phyloP scores from a whole-genome alignment of 257 asterid genomes.

The Gardenia jasminoides region DNA sequence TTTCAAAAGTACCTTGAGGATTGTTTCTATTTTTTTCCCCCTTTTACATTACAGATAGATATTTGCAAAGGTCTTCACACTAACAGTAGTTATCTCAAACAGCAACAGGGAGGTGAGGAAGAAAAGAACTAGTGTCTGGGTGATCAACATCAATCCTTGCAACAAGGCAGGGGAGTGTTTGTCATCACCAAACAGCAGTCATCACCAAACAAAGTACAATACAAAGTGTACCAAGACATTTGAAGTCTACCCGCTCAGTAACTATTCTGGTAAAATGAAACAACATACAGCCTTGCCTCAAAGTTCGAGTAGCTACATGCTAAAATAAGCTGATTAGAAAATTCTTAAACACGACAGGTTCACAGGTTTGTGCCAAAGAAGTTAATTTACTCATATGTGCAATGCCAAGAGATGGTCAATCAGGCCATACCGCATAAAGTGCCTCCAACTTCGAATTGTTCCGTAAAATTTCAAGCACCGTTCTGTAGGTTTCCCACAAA shows the following conservation, averaged over 20 bases:
- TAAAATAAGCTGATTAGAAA: neutral
- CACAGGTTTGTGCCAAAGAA: neutral
- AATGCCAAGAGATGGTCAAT: slow-evolving; percentile 9
- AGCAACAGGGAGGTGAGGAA: no score
- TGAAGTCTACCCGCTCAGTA: neutral
- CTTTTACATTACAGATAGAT: neutral
- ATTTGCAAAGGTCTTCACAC: neutral
- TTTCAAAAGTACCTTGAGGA: neutral
- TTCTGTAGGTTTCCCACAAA: slow-evolving; percentile 86
- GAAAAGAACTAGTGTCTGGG: no score
- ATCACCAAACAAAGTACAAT: neutral
- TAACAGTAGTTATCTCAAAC: neutral
- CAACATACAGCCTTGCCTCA: neutral
- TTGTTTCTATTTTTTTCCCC: neutral
- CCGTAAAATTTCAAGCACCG: slow-evolving; percentile 71
- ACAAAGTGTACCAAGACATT: neutral
- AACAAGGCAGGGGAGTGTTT: neutral
- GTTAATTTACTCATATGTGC: neutral
- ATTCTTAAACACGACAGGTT: neutral
- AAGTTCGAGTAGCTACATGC: neutral
- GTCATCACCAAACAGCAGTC: neutral
- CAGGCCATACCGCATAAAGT: slow-evolving; percentile 50
- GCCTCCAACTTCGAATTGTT: slow-evolving; percentile 78
- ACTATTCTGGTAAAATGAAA: neutral
- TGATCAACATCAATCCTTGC: neutral